Base-by-base conservation (phyloP, 495 filamentous ascomycete species). In the Penicillium cosmopolitanum region DNA sequence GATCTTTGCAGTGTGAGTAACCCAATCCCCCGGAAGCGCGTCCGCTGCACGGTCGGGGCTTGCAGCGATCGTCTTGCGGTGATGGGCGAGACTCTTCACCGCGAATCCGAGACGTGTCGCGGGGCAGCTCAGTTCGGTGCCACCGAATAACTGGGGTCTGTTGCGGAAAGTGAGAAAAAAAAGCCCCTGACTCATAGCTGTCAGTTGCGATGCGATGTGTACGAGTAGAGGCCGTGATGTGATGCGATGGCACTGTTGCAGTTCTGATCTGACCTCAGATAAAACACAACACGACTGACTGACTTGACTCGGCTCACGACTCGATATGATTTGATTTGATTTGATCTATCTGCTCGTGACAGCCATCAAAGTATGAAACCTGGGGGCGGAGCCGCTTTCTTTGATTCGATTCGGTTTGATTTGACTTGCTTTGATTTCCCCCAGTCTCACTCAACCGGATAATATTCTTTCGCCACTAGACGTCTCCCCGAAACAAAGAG, bases 1-100 rank as follows among this genome's bases (percentile, higher is more conserved):
- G 25, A 2, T 9, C 46, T 13, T 42, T 51, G 51, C 64, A 64
- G 57, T 53, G 36, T 64, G 65, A 60, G 64, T 64, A 64, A 65
- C 65, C 52, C 58, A 61, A 58, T 40, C 10, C 28, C 34, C 35
- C 48, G 64, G 57, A 46, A 38, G 21, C 21, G 35, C 47, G 42
- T 64, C 64, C 60, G 64, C 58, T 16, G 52, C 47, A 48, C 51
- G 43, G 31, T 57, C 33, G 28, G 33, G 34, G 53, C 21, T 21
- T 46, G 63, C 54, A 58, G 52, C 50, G 60, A 66, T 58, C 56
- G 40, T 36, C 62, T 21, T 25, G 3, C 47, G 34, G 28, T 50
- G 44, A 38, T 38, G 23, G 42, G 43, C 40, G 42, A 42, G 25
- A 38, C 42, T 44, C 57, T 13, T 61, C 55, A 62, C 50, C 55